phyloP scores from a whole-genome alignment of 495 filamentous ascomycete genomes.

The Penicillium verhagenii region DNA sequence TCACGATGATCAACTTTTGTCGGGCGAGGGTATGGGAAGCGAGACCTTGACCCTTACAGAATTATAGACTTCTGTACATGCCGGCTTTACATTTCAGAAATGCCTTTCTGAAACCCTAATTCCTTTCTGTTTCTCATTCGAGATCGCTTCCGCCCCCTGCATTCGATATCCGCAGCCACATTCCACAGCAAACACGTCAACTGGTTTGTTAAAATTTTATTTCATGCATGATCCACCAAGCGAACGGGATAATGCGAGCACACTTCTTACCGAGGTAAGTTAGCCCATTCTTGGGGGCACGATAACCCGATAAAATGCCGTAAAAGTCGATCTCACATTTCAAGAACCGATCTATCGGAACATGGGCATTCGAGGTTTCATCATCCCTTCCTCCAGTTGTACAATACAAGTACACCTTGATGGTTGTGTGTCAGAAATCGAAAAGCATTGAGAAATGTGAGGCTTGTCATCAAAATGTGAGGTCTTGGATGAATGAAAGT shows the following conservation, averaged over 20 bases:
- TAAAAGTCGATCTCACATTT: neutral
- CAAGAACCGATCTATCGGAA: neutral
- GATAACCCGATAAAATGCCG: neutral
- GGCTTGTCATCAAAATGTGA: neutral
- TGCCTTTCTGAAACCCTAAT: neutral
- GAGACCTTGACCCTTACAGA: neutral
- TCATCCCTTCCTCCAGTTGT: neutral
- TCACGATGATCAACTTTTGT: too few relatives aligned
- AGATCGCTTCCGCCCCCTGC: neutral
- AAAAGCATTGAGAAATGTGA: neutral
- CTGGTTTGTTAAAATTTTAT: too few relatives aligned
- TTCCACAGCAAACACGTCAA: neutral
- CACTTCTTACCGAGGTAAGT: neutral
- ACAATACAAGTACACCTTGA: neutral
- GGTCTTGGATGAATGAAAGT: neutral
- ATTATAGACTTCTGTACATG: neutral
- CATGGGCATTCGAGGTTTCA: neutral
- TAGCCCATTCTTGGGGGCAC: neutral
- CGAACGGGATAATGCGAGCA: too few relatives aligned
- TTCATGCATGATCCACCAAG: neutral
- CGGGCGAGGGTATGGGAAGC: too few relatives aligned
- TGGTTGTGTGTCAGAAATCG: neutral
- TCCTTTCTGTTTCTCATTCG: neutral
- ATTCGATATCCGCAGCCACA: neutral
- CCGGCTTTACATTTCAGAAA: neutral